Evolutionary conservation across 1,284 basidiomycete genomes (phyloP).

Genomic region (Cutaneotrichosporon cutaneum): DNA sequence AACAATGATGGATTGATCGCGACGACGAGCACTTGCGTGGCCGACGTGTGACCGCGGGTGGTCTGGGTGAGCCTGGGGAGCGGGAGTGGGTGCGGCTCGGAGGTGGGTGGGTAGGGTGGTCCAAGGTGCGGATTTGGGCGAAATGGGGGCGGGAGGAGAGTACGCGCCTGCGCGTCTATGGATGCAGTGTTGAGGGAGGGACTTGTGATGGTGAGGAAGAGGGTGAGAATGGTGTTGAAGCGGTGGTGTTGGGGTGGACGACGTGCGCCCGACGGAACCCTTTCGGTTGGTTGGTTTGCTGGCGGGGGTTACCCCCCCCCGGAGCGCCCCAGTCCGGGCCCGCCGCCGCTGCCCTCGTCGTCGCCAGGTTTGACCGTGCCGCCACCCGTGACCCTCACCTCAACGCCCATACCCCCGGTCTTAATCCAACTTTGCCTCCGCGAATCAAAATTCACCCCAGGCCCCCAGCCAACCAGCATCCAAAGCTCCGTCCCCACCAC

Average conservation of each 20-base stretch:
- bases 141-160: too few species aligned
- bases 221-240: slow-evolving; percentile 12
- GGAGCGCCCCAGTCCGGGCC: slow-evolving; percentile 14
- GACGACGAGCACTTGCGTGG: too few species aligned
- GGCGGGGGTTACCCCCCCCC: background rate
- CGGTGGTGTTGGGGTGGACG: slow-evolving; percentile 5
- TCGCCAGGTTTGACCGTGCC: slow-evolving; percentile 19
- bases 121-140: background rate
- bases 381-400: slow-evolving; percentile 19
- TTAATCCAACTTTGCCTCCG: background rate
- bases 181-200: background rate
- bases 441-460: background rate
- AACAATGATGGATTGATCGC: too few species aligned
- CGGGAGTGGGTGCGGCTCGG: background rate
- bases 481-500: background rate
- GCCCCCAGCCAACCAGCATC: background rate
- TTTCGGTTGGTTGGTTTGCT: slow-evolving; percentile 12
- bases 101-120: slow-evolving; percentile 1
- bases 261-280: slow-evolving; percentile 19
- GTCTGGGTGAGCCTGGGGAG: background rate
- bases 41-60: background rate
- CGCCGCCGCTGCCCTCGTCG: slow-evolving; percentile 16
- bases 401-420: slow-evolving; percentile 16
- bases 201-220: slow-evolving; percentile 8
- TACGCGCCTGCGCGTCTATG: background rate